Conservation (phyloP, 495 filamentous ascomycete species). For the Daldinia caldariorum region DNA sequence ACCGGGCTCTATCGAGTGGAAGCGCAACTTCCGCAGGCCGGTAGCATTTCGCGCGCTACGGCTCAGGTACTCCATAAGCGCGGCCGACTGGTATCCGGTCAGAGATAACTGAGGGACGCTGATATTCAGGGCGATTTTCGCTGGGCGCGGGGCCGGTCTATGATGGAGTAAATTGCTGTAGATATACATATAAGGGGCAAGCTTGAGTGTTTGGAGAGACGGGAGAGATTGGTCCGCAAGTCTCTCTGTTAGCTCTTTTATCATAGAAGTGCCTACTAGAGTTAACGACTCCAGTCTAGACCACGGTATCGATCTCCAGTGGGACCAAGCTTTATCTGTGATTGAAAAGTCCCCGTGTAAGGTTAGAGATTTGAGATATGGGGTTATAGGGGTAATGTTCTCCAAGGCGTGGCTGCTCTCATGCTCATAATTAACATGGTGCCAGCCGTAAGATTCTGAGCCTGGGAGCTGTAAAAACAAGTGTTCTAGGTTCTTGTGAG, state of each 20-base stretch:
- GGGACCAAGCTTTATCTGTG: background rate
- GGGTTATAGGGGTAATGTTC: background rate
- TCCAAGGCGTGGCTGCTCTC: background rate
- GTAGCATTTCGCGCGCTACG: background rate
- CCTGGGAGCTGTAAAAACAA: background rate
- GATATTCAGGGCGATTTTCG: background rate
- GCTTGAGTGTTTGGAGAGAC: background rate
- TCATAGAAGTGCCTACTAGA: background rate
- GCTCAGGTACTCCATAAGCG: background rate
- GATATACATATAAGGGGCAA: background rate
- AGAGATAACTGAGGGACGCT: background rate
- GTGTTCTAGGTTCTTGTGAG: conserved; percentile 2
- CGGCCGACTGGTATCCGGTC: background rate
- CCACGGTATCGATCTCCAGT: background rate
- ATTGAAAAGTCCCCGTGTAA: background rate
- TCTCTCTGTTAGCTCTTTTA: background rate
- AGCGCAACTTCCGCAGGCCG: background rate
- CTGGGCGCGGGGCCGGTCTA: background rate
- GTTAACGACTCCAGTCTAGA: background rate
- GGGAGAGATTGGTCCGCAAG: background rate
- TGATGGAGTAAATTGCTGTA: background rate
- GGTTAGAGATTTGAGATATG: background rate
- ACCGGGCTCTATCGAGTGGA: conserved; percentile 2
- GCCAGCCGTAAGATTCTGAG: background rate
- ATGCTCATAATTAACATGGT: background rate